These are phyloP conservation scores for Stereocaulon alpinum DNA, from an alignment of 495 filamentous ascomycete species.

Conservation along the genomic window DNA sequence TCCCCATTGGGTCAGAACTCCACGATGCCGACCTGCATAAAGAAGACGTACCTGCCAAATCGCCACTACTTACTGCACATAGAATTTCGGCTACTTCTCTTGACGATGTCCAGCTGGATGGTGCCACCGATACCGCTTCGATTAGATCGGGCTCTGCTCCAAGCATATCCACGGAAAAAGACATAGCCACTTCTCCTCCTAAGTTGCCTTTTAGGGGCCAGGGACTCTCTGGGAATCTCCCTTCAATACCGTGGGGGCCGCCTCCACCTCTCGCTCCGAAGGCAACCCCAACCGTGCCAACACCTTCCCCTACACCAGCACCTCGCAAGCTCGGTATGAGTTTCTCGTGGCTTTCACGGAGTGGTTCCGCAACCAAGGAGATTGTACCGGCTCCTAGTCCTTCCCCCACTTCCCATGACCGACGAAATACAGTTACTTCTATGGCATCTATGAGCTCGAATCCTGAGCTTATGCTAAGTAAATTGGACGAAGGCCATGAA, in stretches of 20 bases:
- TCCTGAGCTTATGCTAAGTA: constrained; percentile 59
- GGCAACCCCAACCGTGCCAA: constrained; percentile 35
- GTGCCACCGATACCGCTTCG: constrained; percentile 37
- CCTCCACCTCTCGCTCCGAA: constrained; percentile 34
- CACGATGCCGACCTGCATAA: constrained; percentile 26
- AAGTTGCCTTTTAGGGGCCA: constrained; percentile 40
- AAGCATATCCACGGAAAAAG: constrained; percentile 24
- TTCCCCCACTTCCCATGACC: constrained; percentile 30
- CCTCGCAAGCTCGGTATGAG: constrained; percentile 65
- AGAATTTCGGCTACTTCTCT: constrained; percentile 55
- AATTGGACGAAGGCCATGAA: constrained; percentile 57
- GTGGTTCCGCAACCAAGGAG: constrained; percentile 52
- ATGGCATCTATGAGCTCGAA: constrained; percentile 65
- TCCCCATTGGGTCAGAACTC: neutral
- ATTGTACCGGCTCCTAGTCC: constrained; percentile 41
- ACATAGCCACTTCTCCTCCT: constrained; percentile 38
- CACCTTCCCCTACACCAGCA: constrained; percentile 31
- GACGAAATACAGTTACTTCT: constrained; percentile 66
- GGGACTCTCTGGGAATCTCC: constrained; percentile 40
- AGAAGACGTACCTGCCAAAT: constrained; percentile 31
- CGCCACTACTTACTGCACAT: constrained; percentile 48
- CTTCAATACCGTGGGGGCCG: constrained; percentile 43
- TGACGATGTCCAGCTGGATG: constrained; percentile 60
- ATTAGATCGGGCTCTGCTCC: constrained; percentile 19
- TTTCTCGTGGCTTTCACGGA: constrained; percentile 78